Percentiles rank a stretch among this genome's conserved stretches.
Conservation (phyloP, 2,329 filamentous ascomycete species). For the Teratosphaeria gauchensis region DNA sequence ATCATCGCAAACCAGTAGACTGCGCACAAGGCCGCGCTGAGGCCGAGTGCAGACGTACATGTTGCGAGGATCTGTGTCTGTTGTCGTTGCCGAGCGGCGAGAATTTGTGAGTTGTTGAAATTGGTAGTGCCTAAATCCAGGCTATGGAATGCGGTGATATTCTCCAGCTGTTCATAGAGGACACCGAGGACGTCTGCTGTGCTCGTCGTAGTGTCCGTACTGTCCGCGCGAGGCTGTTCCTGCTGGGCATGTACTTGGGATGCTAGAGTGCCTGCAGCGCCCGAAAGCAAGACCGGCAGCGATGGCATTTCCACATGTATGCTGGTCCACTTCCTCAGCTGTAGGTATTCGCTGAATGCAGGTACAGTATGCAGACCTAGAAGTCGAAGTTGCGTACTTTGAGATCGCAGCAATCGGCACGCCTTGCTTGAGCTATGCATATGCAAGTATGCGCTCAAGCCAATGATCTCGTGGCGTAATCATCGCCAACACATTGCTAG, state of each 20-base stretch:
- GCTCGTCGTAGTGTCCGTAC: neutral
- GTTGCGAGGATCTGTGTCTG: slow-evolving; percentile 27
- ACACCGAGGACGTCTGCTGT: neutral
- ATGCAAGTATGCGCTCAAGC: neutral
- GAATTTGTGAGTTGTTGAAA: slow-evolving; percentile 8
- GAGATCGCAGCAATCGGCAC: neutral
- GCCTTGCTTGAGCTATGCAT: neutral
- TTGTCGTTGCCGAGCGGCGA: slow-evolving; percentile 10
- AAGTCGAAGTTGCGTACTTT: neutral
- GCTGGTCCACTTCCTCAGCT: neutral
- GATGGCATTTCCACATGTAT: neutral
- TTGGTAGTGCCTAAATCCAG: slow-evolving; percentile 1
- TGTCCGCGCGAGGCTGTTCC: neutral
- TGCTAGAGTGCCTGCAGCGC: neutral
- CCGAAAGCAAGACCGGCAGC: neutral
- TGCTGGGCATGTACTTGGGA: neutral
- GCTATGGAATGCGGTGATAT: neutral
- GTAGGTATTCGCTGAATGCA: neutral
- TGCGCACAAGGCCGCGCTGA: slow-evolving; percentile 46
- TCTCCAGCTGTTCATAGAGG: neutral
- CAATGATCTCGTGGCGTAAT: neutral
- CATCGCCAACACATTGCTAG: neutral
- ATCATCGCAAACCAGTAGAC: slow-evolving; percentile 67
- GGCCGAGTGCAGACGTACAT: slow-evolving; percentile 40
- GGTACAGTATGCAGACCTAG: neutral